These are phyloP conservation scores for Apophysomyces trapeziformis DNA, from an alignment of 371 early-diverging fungal genomes.

Conservation along the genomic window DNA sequence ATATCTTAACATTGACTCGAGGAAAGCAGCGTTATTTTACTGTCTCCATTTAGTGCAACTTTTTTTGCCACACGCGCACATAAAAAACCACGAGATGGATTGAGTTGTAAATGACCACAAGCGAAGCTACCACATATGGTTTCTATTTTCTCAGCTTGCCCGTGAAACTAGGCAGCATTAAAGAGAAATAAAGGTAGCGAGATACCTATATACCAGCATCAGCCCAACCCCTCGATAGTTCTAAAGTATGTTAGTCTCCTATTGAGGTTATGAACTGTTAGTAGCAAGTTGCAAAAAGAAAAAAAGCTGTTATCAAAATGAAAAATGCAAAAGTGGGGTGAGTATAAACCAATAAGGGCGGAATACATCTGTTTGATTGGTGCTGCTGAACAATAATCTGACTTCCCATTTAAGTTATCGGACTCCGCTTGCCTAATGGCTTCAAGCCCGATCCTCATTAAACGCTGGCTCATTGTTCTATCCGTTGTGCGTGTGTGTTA, in stretches of 20 bases:
- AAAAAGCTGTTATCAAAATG: not conserved
- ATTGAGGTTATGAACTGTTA: too few species aligned
- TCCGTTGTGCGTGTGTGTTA: not conserved
- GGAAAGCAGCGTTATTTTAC: not conserved
- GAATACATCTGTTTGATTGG: too few species aligned
- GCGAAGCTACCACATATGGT: constrained; percentile 24
- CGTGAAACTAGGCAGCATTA: not conserved
- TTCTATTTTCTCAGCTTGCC: constrained; percentile 11
- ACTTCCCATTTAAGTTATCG: too few species aligned
- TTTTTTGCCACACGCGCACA: constrained; percentile 21
- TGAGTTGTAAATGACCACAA: constrained; percentile 20
- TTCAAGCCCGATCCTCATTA: not conserved
- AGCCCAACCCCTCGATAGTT: too few species aligned
- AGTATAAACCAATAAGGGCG: constrained; percentile 7
- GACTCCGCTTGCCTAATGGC: not conserved
- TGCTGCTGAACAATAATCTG: too few species aligned
- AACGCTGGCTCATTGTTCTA: not conserved
- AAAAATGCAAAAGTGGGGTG: not conserved
- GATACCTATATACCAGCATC: too few species aligned
- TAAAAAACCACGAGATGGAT: constrained; percentile 25
- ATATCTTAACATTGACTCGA: not conserved
- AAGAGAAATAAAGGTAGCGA: not conserved
- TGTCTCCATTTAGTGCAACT: constrained; percentile 2
- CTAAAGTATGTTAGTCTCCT: too few species aligned
- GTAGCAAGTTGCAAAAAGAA: not conserved